Percentiles rank a stretch among this genome's conserved stretches.
These are phyloP conservation scores for Monilinia vaccinii-corymbosi DNA, from an alignment of 2,329 filamentous ascomycete species.

Conservation along the genomic window DNA sequence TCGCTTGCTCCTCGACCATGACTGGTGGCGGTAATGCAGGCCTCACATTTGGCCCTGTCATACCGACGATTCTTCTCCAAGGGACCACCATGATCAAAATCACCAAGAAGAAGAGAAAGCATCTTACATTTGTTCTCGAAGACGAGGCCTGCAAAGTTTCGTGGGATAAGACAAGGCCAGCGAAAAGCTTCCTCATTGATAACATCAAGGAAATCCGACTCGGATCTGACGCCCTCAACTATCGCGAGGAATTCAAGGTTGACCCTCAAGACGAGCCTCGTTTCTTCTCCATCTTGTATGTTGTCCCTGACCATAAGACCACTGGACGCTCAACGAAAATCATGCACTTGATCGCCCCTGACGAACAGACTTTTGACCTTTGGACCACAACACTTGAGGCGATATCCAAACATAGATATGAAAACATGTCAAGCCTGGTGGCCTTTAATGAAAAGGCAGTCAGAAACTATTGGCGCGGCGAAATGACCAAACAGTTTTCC, in stretches of 20 bases:
- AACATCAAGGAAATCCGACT: constrained; percentile 87
- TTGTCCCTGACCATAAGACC: constrained; percentile 59
- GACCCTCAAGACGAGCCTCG: constrained; percentile 56
- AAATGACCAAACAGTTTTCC: constrained; percentile 63
- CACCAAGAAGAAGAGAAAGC: constrained; percentile 73
- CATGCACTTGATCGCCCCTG: constrained; percentile 78
- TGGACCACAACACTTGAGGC: constrained; percentile 82
- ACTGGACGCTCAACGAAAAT: constrained; percentile 64
- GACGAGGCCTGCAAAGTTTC: constrained; percentile 75
- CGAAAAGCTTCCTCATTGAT: constrained; percentile 87
- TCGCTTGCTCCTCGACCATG: constrained; percentile 30
- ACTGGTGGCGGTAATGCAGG: constrained; percentile 30
- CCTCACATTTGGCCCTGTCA: constrained; percentile 53
- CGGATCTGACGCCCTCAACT: constrained; percentile 77
- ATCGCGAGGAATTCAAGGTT: constrained; percentile 73
- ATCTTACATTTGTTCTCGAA: constrained; percentile 64
- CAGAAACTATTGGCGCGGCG: constrained; percentile 73
- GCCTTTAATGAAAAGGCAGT: constrained; percentile 77
- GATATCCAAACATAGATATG: constrained; percentile 77
- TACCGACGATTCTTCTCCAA: constrained; percentile 66
- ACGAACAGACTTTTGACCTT: constrained; percentile 58
- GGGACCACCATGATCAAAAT: constrained; percentile 76
- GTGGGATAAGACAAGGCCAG: constrained; percentile 72
- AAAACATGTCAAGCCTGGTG: constrained; percentile 82
- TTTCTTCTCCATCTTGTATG: constrained; percentile 89